Conservation (phyloP, 1,139 yeast species). For the Blastobotrys ciferrii region DNA sequence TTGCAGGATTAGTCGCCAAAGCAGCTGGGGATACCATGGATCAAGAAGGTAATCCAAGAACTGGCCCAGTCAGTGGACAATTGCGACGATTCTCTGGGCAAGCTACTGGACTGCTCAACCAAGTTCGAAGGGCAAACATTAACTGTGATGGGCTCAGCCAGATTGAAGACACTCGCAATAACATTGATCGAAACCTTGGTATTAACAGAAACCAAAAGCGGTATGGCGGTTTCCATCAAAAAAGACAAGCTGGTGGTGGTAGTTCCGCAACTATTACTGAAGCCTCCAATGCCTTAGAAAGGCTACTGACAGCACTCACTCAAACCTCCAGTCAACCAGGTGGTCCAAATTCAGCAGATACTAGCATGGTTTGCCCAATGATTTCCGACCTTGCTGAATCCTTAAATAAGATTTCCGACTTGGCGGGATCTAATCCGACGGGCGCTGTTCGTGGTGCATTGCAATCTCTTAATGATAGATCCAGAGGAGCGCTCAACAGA, state of each 20-base stretch:
- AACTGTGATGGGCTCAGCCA: neutral
- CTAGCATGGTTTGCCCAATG: slow-evolving; percentile 11
- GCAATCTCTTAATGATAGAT: neutral
- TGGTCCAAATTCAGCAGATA: neutral
- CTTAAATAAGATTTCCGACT: neutral
- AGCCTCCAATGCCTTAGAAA: neutral
- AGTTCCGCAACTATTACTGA: slow-evolving; percentile 3
- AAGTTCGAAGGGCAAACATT: slow-evolving; percentile 4
- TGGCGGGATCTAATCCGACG: neutral
- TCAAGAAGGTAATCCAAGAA: neutral
- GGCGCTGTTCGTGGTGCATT: neutral
- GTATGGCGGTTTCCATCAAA: neutral
- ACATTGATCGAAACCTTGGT: neutral
- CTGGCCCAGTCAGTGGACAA: slow-evolving; percentile 9
- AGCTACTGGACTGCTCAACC: slow-evolving; percentile 7
- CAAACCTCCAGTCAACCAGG: too few species aligned
- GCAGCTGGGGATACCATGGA: slow-evolving; percentile 3
- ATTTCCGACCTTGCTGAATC: slow-evolving; percentile 4
- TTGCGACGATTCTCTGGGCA: slow-evolving; percentile 5
- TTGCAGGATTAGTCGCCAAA: slow-evolving; percentile 3
- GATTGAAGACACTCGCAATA: neutral
- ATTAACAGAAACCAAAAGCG: neutral
- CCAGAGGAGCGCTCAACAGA: neutral
- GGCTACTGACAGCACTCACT: slow-evolving; percentile 2
- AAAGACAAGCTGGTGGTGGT: slow-evolving; percentile 1